Base-by-base conservation (phyloP, 768 basidiomycete species). In the Pisolithus microcarpus region DNA sequence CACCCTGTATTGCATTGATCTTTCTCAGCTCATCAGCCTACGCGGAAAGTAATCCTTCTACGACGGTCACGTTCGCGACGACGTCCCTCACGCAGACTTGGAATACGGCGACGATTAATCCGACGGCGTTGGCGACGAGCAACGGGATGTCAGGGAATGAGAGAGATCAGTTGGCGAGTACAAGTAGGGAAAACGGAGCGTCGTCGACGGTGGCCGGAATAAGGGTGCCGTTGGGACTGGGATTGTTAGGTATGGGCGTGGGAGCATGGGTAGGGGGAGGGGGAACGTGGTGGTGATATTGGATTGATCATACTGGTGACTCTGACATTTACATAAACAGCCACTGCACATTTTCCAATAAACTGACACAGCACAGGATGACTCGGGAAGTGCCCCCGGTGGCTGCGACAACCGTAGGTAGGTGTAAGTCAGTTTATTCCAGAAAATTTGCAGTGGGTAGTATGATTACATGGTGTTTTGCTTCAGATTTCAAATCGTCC, bases 111-210 rank as follows among this genome's bases (percentile, higher is more conserved):
- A 70, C 67, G 0, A 63, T 74, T 7, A 61, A 71, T 54, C 65
- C 70, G 7, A 58, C 53, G 21, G 67, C 67, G 2, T 47, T 76
- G 48, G 62, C 65, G 24, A 73, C 74, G 10, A 66, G 66, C 26
- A 75, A 76, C 54, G 74, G 74, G 1, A 64, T 68, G 38, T 58
- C 52, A 31, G 67, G 64, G 2, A 53, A 52, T 13, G 57, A 57
- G 36, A 44, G 50, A 36, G 21, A 53, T 18, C 43, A 42, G 23
- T 15, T 52, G 42, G 67, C 61, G 9, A 68, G 64, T 38, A 67
- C 66, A 34, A 62, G 63, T 48, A 43, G 47, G 1, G 53, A 21
- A 48, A 43, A 28, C 3, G 23, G 10, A 23, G 24, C 38, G 36
- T 28, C 36, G 18, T 31, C 38, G 11, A 7, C 26, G n/a, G 36